Base-by-base conservation (phyloP, 1,284 basidiomycete species). In the Microbotryomycetes sp. region DNA sequence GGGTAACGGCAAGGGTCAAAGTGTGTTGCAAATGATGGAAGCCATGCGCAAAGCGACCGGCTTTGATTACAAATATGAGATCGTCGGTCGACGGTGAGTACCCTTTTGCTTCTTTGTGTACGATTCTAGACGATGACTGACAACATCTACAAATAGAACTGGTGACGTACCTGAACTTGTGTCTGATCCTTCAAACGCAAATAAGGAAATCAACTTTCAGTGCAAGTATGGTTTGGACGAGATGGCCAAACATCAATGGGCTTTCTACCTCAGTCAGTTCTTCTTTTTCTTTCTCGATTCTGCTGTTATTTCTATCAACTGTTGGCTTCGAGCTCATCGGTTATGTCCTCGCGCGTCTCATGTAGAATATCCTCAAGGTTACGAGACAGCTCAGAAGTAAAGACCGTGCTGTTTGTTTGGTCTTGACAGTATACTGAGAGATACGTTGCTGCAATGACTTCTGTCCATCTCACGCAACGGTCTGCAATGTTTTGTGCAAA, bases 121-220 rank as follows among this genome's bases (percentile, higher is more conserved):
- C 19, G 15, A 14, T 23, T 56, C 29, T 29, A 12, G 3, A 4
- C 54, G n/a, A 42, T 19, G n/a, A 22, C 3, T 1, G 28, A 23
- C 25, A 22, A 51, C 3, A 28, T 52, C 19, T 6, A 6, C 4
- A 6, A 65, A 25, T 49, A 91, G 92, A 67, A 82, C 84, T 52
- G 96, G 94, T 9, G 96, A 99, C 75, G 96, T 98, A 0, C 94
- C 96, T 0, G 92, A 97, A 75, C 81, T 99, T 48, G 97, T 93
- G 15, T 96, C 94, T 7, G 88, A 98, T 76, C 94, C 96, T 0
- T 71, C 86, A 3, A 81, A 97, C 28, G 96, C 96, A 0, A 85
- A 93, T 79, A 86, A 86, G 76, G 96, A 98, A 76, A 86, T 99
- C 47, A 91, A 91, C 22, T 99, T 98, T 82, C 84, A 86, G 69